Evolutionary conservation across 2,329 filamentous ascomycete species (phyloP).

Genomic region (Pseudopyrenochaeta lycopersici): DNA sequence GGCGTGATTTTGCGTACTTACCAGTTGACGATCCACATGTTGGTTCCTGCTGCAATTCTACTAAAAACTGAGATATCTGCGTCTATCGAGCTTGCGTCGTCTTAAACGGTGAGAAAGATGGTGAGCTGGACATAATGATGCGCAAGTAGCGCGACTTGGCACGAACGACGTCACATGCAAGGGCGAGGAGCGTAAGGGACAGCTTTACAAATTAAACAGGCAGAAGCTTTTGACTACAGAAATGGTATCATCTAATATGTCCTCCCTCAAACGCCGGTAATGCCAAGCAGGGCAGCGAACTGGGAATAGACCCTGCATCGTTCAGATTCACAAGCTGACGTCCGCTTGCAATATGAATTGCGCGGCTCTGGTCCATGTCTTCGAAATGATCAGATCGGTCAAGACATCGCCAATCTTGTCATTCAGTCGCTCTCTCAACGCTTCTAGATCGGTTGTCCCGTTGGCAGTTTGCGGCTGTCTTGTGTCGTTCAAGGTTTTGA

Average conservation of each 20-base stretch:
- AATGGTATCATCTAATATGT: conserved; percentile 20
- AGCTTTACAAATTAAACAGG: not conserved
- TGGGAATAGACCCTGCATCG: not conserved
- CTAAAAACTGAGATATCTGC: not conserved
- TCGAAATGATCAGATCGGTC: conserved; percentile 50
- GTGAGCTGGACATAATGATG: conserved; percentile 14
- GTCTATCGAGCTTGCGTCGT: not conserved
- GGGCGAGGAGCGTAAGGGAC: conserved; percentile 7
- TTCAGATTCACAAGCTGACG: conserved; percentile 19
- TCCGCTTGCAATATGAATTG: conserved; percentile 36
- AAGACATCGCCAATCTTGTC: conserved; percentile 57
- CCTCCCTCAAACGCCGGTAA: conserved; percentile 16
- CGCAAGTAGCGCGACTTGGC: conserved; percentile 17
- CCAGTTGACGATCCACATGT: conserved; percentile 94
- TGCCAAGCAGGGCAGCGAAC: not conserved
- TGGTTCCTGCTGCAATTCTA: conserved; percentile 5
- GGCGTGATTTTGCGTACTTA: conserved; percentile 43
- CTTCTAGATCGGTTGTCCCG: conserved; percentile 52
- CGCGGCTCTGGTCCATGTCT: conserved; percentile 40
- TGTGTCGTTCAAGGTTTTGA: conserved; percentile 64
- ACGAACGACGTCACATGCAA: conserved; percentile 18
- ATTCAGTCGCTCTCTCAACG: conserved; percentile 51
- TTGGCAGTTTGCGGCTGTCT: conserved; percentile 45
- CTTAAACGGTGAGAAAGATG: conserved; percentile 10
- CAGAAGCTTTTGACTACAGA: conserved; percentile 16